Conservation (phyloP, 495 filamentous ascomycete genomes). For the Lineolata rhizophorae region DNA sequence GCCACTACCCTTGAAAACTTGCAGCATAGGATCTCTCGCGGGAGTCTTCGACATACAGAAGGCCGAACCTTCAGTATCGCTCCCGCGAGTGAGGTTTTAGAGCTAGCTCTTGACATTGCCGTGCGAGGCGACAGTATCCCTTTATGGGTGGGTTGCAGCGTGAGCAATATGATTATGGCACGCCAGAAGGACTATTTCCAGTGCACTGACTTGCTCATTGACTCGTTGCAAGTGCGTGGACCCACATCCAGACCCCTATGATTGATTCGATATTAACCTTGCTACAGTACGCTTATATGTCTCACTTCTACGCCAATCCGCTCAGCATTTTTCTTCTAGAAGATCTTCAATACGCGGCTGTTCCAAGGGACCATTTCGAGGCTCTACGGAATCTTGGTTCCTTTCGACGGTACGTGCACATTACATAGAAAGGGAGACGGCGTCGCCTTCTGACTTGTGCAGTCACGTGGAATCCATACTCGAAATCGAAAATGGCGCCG, state of each 20-base stretch:
- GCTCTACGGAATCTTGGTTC: conserved; percentile 60
- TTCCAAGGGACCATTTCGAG: conserved; percentile 41
- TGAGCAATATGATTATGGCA: conserved; percentile 41
- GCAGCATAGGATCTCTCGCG: conserved; percentile 59
- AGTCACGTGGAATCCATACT: too few species aligned
- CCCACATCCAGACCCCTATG: neutral
- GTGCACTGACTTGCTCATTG: conserved; percentile 59
- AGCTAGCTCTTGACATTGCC: conserved; percentile 52
- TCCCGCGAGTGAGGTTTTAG: conserved; percentile 49
- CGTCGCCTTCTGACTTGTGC: too few species aligned
- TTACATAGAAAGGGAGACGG: too few species aligned
- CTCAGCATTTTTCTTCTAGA: conserved; percentile 41
- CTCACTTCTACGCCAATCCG: conserved; percentile 82
- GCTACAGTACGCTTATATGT: conserved; percentile 75
- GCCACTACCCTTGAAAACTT: conserved; percentile 83
- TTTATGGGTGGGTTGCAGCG: conserved; percentile 47
- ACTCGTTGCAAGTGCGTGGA: conserved; percentile 50
- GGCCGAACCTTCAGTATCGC: conserved; percentile 73
- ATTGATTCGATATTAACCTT: too few species aligned
- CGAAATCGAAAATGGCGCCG: too few species aligned
- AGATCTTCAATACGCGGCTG: conserved; percentile 11
- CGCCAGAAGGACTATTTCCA: conserved; percentile 72
- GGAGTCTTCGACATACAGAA: conserved; percentile 42
- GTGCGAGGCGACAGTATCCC: conserved; percentile 30
- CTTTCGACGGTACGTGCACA: conserved; percentile 35